Evolutionary conservation across 208 protist species (phyloP), one percentile per base, ranked within the genome.

Genomic region (Wallacemonas sp.): DNA sequence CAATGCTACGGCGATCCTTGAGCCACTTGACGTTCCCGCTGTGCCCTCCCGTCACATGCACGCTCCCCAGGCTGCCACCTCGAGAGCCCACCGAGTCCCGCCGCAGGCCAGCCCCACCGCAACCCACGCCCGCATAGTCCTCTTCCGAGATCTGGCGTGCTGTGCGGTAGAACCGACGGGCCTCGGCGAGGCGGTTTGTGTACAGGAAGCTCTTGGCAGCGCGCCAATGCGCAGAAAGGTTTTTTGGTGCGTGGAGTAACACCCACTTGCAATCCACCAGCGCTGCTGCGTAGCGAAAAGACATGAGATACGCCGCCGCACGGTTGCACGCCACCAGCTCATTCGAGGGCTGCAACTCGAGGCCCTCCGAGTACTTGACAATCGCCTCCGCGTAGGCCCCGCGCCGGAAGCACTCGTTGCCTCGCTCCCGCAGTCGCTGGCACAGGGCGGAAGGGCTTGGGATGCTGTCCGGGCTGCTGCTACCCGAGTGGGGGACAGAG

Each of bases 181-280:
- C 56, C 39, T 73, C 68, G 24, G 65, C 41, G 17, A 68, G 22
- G 17, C 51, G 66, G 45, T 74, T 70, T 27, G 33, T 49, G 46
- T 67, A 80, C 45, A 95, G 39, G 12, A 79, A 60, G 22, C 76
- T 78, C 71, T 90, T 92, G 14, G 77, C 88, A 5, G 84, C 81
- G 0, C 83, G 76, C 88, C 88, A 95, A 66, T 84, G 69, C 12
- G 85, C 83, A 53, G 87, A 87, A 21, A 79, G 27, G 61, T 86
- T 74, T 1, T 72, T 65, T 26, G 79, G 84, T 27, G 78, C 72
- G 30, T 72, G 49, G 15, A 72, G 45, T 24, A 91, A 38, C 12
- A 88, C 82, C 46, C 72, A 78, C 21, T 79, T 69, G 67, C 84
- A 90, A 60, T 96, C 91, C 45, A 77, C 78, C 22, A 91, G 62